Conservation (phyloP, 495 filamentous ascomycete species). For the Pyrenopolyporus hunteri region DNA sequence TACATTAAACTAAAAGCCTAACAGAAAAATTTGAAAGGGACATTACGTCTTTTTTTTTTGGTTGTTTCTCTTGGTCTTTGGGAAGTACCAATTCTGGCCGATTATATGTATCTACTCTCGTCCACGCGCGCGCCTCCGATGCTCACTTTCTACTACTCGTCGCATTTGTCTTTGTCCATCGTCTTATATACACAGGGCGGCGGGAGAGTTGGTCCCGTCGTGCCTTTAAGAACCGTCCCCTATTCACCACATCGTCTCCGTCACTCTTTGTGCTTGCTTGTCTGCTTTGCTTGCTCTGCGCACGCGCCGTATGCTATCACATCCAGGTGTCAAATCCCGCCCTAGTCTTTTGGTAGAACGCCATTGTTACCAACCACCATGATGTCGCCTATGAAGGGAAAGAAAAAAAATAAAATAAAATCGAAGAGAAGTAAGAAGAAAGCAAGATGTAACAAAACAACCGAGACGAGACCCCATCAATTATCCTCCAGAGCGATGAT, state of each 20-base stretch:
- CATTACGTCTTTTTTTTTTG: too few relatives aligned
- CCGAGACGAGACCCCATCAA: constrained; percentile 33
- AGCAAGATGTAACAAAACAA: constrained; percentile 20
- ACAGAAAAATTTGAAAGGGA: constrained; percentile 3
- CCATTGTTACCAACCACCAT: constrained; percentile 16
- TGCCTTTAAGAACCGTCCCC: constrained; percentile 2
- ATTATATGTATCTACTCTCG: constrained; percentile 40
- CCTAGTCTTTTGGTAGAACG: constrained; percentile 33
- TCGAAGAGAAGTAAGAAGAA: constrained; percentile 7
- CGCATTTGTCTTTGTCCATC: constrained; percentile 5
- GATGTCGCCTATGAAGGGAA: background rate
- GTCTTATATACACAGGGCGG: constrained; percentile 37
- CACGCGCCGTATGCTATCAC: constrained; percentile 31
- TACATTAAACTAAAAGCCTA: too few relatives aligned
- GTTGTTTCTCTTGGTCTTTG: too few relatives aligned
- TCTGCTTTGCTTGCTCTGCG: constrained; percentile 4
- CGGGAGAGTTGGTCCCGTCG: background rate
- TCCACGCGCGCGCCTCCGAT: constrained; percentile 15
- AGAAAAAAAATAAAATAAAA: constrained; percentile 11
- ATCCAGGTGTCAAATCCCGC: constrained; percentile 28
- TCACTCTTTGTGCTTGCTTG: background rate
- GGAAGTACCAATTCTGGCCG: constrained; percentile 38
- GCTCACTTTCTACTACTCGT: constrained; percentile 17
- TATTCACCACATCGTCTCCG: too few relatives aligned
- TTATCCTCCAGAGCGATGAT: constrained; percentile 14